Evolutionary conservation across 2,329 filamentous ascomycete species (phyloP), one percentile per base, ranked within the genome.

Genomic region (Alternaria atra): DNA sequence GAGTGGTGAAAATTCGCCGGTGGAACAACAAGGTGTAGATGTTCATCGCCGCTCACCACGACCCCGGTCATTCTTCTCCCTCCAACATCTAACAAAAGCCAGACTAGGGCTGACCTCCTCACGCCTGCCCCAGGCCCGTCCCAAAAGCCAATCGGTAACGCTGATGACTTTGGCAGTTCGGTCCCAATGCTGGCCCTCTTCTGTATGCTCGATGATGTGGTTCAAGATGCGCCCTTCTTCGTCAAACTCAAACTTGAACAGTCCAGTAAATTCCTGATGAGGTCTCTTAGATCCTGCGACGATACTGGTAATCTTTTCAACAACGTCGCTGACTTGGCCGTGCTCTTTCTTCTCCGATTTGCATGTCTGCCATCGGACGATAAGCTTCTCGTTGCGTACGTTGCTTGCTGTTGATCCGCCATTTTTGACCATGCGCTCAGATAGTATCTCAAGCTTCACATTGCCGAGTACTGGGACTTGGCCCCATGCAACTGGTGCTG

Each of bases 241-340:
- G 74, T 98, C 95, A 76, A 99, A 99, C 67, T 97, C 92, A 77
- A 99, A 99, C 60, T 97, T 90, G 79, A 98, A 99, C 10, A 98
- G 80, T 0, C 95, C 95, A 1, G 89, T 92, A 70, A 98, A 98
- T 73, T 94, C 91, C 72, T 91, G 90, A 23, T 78, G 69, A 3
- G 60, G 50, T 12, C 55, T 51, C 17, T 63, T 65, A 67, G 84
- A 79, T 17, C 86, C 83, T 52, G 87, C 84, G 5, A 89, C 81
- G 40, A 87, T 85, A 39, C 83, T 82, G 17, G 79, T 84, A 59
- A 86, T 85, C 74, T 84, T 84, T 62, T 86, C 84, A 13, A 86
- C 82, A 29, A 83, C 83, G 59, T 85, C 84, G 68, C 80, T 79
- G 37, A 80, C 71, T 27, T 71, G 81, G 5, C 79, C 82, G 27